These are phyloP conservation scores for Tolypocladium tundrense DNA, from an alignment of 2,329 filamentous ascomycete genomes.

Conservation along the genomic window DNA sequence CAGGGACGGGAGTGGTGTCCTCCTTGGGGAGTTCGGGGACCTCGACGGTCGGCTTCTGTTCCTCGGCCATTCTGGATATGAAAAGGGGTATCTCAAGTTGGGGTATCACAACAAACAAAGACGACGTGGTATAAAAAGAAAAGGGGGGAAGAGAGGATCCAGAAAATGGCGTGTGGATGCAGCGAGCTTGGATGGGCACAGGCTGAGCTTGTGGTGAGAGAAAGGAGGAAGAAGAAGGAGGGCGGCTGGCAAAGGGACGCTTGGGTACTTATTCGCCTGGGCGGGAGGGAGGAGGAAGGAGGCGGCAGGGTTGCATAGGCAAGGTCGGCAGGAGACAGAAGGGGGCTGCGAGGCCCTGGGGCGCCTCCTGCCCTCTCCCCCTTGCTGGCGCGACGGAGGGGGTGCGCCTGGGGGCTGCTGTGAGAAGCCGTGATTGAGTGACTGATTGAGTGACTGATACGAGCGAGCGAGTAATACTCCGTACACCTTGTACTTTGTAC, in stretches of 20 bases:
- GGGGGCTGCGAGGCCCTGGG: background rate
- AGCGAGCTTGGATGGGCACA: constrained; percentile 14
- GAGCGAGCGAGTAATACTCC: background rate
- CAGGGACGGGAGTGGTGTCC: constrained; percentile 35
- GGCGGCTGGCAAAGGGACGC: constrained; percentile 19
- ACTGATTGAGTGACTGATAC: background rate
- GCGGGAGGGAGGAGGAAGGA: constrained; percentile 6
- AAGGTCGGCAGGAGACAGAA: constrained; percentile 1
- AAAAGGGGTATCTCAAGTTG: constrained; percentile 30
- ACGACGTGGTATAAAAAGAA: constrained; percentile 28
- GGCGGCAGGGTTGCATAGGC: constrained; percentile 7
- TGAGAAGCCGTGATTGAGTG: background rate
- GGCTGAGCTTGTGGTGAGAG: constrained; percentile 22
- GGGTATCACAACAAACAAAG: constrained; percentile 43
- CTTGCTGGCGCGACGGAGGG: background rate
- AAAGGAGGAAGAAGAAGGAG: constrained; percentile 19
- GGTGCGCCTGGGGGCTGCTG: background rate
- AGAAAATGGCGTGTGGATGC: constrained; percentile 19
- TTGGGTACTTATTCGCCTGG: constrained; percentile 32
- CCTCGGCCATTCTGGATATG: constrained; percentile 58
- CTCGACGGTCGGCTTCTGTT: constrained; percentile 53
- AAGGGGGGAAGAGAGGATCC: constrained; percentile 21
- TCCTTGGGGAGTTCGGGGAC: constrained; percentile 37
- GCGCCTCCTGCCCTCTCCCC: background rate
- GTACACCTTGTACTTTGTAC: background rate